These are phyloP conservation scores for rapeseed (Brassica napus) DNA, from an alignment of 345 rosid species.

Conservation along the genomic window DNA sequence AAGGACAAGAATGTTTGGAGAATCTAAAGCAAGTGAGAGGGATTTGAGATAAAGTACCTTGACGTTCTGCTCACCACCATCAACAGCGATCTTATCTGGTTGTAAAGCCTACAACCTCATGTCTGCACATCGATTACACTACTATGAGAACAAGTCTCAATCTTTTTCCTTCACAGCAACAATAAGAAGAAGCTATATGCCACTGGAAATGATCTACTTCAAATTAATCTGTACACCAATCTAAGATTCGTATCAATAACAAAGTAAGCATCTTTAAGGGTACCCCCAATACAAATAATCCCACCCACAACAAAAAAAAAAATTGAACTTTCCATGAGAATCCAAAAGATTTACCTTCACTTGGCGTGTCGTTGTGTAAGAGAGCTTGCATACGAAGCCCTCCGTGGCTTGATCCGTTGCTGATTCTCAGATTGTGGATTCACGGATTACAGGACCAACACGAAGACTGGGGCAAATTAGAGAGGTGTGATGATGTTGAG, in stretches of 20 bases:
- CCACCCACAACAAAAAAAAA: neutral
- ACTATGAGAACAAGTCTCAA: no score
- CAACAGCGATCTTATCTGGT: constrained; percentile 94
- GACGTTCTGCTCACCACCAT: constrained; percentile 90
- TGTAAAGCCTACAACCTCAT: constrained; percentile 44
- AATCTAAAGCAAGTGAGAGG: neutral
- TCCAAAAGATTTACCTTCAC: constrained; percentile 47
- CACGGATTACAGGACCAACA: constrained; percentile 37
- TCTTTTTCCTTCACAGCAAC: constrained; percentile 39
- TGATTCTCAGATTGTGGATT: constrained; percentile 50
- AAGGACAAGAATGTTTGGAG: neutral
- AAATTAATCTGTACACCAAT: constrained; percentile 13
- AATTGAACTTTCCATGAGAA: neutral
- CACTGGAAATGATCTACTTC: constrained; percentile 23
- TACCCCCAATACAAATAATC: no score
- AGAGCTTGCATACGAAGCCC: constrained; percentile 52
- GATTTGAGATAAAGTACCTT: constrained; percentile 52
- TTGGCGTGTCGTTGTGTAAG: constrained; percentile 47
- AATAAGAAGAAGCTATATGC: constrained; percentile 9
- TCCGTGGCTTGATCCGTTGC: constrained; percentile 36
- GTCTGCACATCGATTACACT: constrained; percentile 37
- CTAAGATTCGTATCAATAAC: constrained; percentile 16
- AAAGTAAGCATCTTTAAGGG: constrained; percentile 3
- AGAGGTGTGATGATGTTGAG: constrained; percentile 41
- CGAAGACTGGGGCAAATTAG: constrained; percentile 48